Evolutionary conservation across 1,139 yeast species (phyloP), one percentile per base, ranked within the genome.

Genomic region (Scheffersomyces insectosa): DNA sequence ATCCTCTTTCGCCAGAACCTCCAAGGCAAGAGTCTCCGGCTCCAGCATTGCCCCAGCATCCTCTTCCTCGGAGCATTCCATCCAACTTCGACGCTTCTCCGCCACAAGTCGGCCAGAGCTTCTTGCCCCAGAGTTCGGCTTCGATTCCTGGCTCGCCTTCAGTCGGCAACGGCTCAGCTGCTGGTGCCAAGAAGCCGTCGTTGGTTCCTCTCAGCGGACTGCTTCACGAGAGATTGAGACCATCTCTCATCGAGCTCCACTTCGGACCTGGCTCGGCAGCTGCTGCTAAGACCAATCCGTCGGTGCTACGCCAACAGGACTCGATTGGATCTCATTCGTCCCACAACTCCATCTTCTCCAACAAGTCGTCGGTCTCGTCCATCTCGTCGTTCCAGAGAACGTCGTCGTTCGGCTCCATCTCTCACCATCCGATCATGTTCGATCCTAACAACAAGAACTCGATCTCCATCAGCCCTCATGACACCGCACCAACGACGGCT

Each of bases 221-320:
- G 9, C 38, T 60, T 28, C 65, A 59, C 15, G 73, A 72, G 28
- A 59, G 54, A 2, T 40, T 75, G 37, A 62, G 80, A 41, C 79
- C 79, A 0, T 72, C 79, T 2, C 58, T 75, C 35, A 55, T 70
- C 33, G 80, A 75, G 48, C 52, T 72, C 33, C 73, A 74, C 47
- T 50, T 51, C 36, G 59, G 59, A 10, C 39, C 44, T 32, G 42
- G 38, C 4, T 13, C 42, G 3, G 11, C 29, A 11, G 13, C 39
- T 20, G 33, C 41, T 3, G 38, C 43, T 4, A 29, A 33, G 16
- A 30, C 27, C 29, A 13, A 13, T 36, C n/a, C 36, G 3, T n/a
- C 12, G 12, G 14, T n/a, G 32, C 8, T 13, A 28, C 41, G 36
- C 11, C 48, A 45, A 12, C 49, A 48, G 33, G 63, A 62, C 37